Evolutionary conservation across 169 alveolate genomes (phyloP).

Genomic region (Cryptosporidium sp.): DNA sequence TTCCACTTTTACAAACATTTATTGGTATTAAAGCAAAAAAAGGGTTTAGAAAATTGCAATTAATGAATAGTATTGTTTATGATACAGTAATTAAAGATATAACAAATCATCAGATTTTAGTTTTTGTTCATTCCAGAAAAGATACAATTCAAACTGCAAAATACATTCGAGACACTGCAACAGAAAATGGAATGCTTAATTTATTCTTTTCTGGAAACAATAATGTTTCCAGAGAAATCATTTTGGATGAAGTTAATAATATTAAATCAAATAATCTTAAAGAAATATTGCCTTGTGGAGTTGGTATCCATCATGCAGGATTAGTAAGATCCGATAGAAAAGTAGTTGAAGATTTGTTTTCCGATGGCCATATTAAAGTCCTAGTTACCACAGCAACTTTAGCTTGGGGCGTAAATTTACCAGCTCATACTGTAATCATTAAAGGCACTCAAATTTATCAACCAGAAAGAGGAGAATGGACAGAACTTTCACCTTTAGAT

Average conservation of each 20-base stretch:
- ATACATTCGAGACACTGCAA: slow-evolving; percentile 91
- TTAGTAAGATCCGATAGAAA: slow-evolving; percentile 96
- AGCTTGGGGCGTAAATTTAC: slow-evolving; percentile 99
- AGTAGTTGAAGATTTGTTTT: slow-evolving; percentile 97
- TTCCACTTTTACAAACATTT: slow-evolving; percentile 95
- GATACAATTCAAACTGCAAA: slow-evolving; percentile 98
- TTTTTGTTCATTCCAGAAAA: slow-evolving; percentile 99
- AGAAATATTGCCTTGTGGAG: slow-evolving; percentile 97
- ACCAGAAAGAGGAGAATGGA: slow-evolving; percentile 98
- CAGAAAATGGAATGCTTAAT: slow-evolving; percentile 87
- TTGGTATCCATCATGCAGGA: slow-evolving; percentile 99
- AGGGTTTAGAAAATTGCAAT: slow-evolving; percentile 93
- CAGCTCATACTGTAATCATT: slow-evolving; percentile 99
- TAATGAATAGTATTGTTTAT: slow-evolving; percentile 95
- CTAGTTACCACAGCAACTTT: slow-evolving; percentile 99
- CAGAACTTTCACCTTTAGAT: slow-evolving; percentile 97
- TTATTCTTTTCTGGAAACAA: slow-evolving; percentile 88
- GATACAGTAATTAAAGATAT: slow-evolving; percentile 88
- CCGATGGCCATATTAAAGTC: slow-evolving; percentile 95
- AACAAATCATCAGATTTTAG: slow-evolving; percentile 93
- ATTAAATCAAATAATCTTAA: slow-evolving; percentile 89
- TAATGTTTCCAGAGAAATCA: slow-evolving; percentile 90
- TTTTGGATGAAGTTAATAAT: slow-evolving; percentile 89
- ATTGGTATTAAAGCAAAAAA: slow-evolving; percentile 98
- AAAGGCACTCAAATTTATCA: slow-evolving; percentile 99